phyloP scores from a whole-genome alignment of 2,329 filamentous ascomycete species.

The Colletotrichum noveboracense region DNA sequence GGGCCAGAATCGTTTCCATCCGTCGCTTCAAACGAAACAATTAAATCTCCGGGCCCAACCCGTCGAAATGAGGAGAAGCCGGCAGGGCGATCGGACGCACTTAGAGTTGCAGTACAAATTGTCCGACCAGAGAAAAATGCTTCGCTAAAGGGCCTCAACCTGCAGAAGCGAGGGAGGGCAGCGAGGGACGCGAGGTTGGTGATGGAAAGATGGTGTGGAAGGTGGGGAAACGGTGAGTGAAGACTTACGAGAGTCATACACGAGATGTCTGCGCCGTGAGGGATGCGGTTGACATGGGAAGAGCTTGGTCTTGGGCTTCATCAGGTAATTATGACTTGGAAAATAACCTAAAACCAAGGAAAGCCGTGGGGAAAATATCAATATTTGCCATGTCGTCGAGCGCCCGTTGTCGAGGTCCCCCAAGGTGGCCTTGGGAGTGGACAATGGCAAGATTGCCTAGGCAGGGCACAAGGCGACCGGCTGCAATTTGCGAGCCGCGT shows the following conservation, averaged over 20 bases:
- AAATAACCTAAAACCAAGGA: neutral
- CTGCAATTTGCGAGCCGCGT: slow-evolving; percentile 9
- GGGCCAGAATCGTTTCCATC: neutral
- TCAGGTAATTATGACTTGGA: neutral
- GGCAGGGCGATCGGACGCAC: neutral
- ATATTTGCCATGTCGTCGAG: slow-evolving; percentile 9
- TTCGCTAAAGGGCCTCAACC: neutral
- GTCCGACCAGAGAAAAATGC: neutral
- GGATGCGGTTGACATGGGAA: neutral
- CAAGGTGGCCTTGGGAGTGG: neutral
- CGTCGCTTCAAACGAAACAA: slow-evolving; percentile 14
- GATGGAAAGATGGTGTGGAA: neutral
- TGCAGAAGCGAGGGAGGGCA: neutral
- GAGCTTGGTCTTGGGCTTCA: neutral
- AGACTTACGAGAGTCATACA: neutral
- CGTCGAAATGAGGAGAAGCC: neutral
- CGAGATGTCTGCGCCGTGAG: neutral
- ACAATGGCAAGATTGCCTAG: neutral
- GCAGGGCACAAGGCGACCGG: neutral
- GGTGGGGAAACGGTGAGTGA: slow-evolving; percentile 1
- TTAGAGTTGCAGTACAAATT: neutral
- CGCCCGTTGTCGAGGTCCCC: neutral
- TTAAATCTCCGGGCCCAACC: slow-evolving; percentile 10
- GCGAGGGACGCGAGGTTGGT: neutral
- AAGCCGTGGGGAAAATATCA: neutral